Evolutionary conservation across 192 early-diverging fungal species (phyloP).

Genomic region (Jimgerdemannia flammicorona): DNA sequence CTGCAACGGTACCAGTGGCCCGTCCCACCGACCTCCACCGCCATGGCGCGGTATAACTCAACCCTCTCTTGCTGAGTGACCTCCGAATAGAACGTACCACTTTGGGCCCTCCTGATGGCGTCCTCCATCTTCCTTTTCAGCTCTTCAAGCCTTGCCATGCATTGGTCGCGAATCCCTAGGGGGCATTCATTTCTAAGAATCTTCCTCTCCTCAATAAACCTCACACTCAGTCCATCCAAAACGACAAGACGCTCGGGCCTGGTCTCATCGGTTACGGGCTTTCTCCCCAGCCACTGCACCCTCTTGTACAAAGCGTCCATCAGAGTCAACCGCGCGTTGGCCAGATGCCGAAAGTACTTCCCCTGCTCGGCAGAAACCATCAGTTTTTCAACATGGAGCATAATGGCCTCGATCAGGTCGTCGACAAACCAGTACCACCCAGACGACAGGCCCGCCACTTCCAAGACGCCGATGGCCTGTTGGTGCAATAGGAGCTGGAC

Average conservation of each 20-base stretch:
- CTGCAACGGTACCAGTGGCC: constrained; percentile 28
- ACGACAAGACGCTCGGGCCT: not conserved
- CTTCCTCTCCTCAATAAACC: constrained; percentile 5
- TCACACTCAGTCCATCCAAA: not conserved
- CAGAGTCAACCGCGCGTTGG: constrained; percentile 2
- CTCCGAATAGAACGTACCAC: not conserved
- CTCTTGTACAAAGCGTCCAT: constrained; percentile 2
- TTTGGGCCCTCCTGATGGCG: not conserved
- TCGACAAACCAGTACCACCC: constrained; percentile 35
- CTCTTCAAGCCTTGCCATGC: not conserved
- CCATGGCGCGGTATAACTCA: constrained; percentile 27
- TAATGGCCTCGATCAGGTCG: constrained; percentile 14
- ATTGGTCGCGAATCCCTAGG: constrained; percentile 12
- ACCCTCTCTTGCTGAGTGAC: constrained; percentile 27
- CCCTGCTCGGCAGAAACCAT: constrained; percentile 8
- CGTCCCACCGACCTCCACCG: constrained; percentile 2
- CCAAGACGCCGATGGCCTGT: constrained; percentile 5
- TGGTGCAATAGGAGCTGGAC: not conserved
- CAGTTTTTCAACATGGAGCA: not conserved
- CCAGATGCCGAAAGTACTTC: not conserved
- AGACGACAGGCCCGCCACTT: not conserved
- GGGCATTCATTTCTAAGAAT: constrained; percentile 5
- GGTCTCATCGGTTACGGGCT: not conserved
- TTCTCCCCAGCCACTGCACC: constrained; percentile 1
- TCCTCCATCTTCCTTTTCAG: constrained; percentile 18